phyloP scores from a whole-genome alignment of 495 filamentous ascomycete species.

The Penicillium simplicissimum region DNA sequence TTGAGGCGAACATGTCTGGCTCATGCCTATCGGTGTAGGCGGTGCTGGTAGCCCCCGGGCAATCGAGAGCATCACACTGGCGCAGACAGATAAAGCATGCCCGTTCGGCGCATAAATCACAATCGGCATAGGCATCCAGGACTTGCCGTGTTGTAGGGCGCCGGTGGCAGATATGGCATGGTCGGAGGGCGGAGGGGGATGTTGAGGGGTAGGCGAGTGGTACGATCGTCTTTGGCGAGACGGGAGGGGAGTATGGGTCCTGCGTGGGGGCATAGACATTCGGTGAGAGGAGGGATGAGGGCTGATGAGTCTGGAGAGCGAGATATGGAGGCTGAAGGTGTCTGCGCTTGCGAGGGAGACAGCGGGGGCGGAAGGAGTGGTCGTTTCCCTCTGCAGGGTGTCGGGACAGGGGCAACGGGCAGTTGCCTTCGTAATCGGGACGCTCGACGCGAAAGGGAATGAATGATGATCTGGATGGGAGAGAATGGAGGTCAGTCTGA shows the following conservation, averaged over 20 bases:
- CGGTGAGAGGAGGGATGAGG: conserved; percentile 27
- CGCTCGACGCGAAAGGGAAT: conserved; percentile 22
- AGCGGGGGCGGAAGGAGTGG: conserved; percentile 28
- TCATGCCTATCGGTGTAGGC: neutral
- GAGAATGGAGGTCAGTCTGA: conserved; percentile 3
- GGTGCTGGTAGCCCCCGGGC: conserved; percentile 15
- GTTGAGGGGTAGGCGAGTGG: conserved; percentile 28
- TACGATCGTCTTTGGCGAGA: conserved; percentile 39
- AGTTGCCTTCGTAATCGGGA: conserved; percentile 17
- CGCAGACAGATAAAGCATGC: conserved; percentile 56
- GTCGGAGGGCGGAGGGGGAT: conserved; percentile 37
- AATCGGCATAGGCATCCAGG: conserved; percentile 53
- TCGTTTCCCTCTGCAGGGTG: conserved; percentile 22
- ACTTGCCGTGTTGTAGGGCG: conserved; percentile 48
- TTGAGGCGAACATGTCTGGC: conserved; percentile 8
- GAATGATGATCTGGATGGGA: conserved; percentile 10
- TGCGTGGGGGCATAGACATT: conserved; percentile 25
- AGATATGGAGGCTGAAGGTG: conserved; percentile 29
- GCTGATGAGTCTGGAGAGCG: conserved; percentile 18
- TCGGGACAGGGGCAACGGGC: conserved; percentile 20
- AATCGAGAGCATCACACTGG: conserved; percentile 42
- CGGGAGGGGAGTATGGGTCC: conserved; percentile 35
- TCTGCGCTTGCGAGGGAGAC: conserved; percentile 40
- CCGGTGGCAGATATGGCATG: conserved; percentile 54
- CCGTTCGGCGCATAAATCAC: conserved; percentile 47